These are phyloP conservation scores for Parathielavia appendiculata DNA, from an alignment of 495 filamentous ascomycete genomes.

Conservation along the genomic window DNA sequence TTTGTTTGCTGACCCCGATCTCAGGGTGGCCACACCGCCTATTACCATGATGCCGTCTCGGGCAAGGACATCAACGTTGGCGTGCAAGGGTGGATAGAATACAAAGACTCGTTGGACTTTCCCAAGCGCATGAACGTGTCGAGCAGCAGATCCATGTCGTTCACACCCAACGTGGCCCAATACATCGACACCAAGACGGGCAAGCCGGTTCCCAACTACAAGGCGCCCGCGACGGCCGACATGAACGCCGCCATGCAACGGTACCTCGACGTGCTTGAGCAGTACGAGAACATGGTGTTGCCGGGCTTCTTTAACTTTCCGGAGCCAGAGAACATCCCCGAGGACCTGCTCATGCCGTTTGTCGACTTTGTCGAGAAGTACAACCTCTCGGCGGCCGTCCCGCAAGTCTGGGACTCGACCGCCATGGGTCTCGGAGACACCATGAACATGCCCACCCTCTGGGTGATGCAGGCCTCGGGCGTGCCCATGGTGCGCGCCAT, in stretches of 20 bases:
- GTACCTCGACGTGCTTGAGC: slow-evolving; percentile 31
- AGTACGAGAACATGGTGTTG: slow-evolving; percentile 34
- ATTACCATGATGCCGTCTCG: slow-evolving; percentile 32
- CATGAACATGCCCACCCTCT: slow-evolving; percentile 35
- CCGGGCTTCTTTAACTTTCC: slow-evolving; percentile 40
- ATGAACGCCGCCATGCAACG: slow-evolving; percentile 29
- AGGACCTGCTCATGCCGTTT: slow-evolving; percentile 43
- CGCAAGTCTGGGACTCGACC: slow-evolving; percentile 23
- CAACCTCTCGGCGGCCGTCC: slow-evolving; percentile 12
- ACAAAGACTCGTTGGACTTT: slow-evolving; percentile 23
- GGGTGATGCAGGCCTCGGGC: slow-evolving; percentile 36
- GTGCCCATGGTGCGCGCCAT: slow-evolving; percentile 31
- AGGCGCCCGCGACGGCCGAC: slow-evolving; percentile 9
- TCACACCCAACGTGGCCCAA: slow-evolving; percentile 17
- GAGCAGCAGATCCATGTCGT: slow-evolving; percentile 18
- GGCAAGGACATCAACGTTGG: slow-evolving; percentile 36
- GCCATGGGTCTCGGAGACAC: slow-evolving; percentile 38
- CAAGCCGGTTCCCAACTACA: slow-evolving; percentile 16
- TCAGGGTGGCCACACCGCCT: slow-evolving; percentile 40
- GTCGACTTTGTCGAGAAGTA: slow-evolving; percentile 40
- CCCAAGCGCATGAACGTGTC: slow-evolving; percentile 35
- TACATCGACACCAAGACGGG: slow-evolving; percentile 41
- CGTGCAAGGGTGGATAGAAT: slow-evolving; percentile 29
- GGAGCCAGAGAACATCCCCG: slow-evolving; percentile 31
- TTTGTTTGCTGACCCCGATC: slow-evolving; percentile 7